phyloP scores from a whole-genome alignment of 2,329 filamentous ascomycete genomes.

The Beauveria medogensis region DNA sequence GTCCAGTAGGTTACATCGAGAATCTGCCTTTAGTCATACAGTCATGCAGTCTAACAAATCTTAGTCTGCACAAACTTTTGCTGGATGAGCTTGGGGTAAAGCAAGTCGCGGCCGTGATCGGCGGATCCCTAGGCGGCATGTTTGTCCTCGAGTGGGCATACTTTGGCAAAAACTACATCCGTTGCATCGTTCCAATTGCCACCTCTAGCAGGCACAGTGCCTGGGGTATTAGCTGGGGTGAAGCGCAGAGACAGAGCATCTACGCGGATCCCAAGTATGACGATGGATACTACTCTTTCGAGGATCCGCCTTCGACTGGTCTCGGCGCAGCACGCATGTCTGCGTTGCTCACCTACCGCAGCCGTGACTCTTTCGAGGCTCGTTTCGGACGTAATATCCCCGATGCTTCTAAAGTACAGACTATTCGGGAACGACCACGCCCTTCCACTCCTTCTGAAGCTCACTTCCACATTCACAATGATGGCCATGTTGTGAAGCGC shows the following conservation, averaged over 20 bases:
- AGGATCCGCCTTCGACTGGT: constrained; percentile 78
- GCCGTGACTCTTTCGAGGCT: constrained; percentile 92
- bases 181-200: constrained; percentile 72
- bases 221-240: constrained; percentile 87
- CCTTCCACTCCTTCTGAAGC: constrained; percentile 58
- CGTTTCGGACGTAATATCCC: constrained; percentile 90
- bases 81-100: constrained; percentile 73
- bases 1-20: constrained; percentile 59
- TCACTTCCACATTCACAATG: constrained; percentile 76
- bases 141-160: constrained; percentile 89
- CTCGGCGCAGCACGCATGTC: constrained; percentile 95
- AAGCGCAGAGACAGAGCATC: constrained; percentile 84
- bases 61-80: constrained; percentile 67
- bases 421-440: constrained; percentile 62
- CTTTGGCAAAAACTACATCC: constrained; percentile 78
- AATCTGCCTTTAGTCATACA: background rate
- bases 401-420: constrained; percentile 74
- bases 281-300: constrained; percentile 86
- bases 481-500: constrained; percentile 61
- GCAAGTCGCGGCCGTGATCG: constrained; percentile 70
- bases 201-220: constrained; percentile 79
- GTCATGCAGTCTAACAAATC: constrained; percentile 14
- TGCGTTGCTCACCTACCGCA: constrained; percentile 89
- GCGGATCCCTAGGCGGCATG: constrained; percentile 84
- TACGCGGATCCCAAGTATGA: constrained; percentile 98